phyloP scores from a whole-genome alignment of 2,329 filamentous ascomycete species.

The Xylaria sp. region DNA sequence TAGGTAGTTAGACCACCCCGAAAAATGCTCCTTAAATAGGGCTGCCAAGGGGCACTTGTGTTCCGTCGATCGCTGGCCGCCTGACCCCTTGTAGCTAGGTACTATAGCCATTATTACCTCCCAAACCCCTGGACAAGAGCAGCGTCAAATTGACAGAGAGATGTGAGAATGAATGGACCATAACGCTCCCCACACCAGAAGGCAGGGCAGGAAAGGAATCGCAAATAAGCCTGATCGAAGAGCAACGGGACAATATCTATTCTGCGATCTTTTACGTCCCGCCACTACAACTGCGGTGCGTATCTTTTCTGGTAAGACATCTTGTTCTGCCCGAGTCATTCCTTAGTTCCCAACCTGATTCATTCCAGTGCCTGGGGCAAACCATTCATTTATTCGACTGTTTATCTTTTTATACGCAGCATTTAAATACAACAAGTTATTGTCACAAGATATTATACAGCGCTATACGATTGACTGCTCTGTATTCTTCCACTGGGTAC shows the following conservation, averaged over 20 bases:
- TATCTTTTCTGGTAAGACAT: conserved; percentile 4
- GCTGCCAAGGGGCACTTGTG: too few species aligned
- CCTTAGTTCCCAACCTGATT: not conserved
- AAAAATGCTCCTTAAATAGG: not conserved
- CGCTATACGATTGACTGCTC: not conserved
- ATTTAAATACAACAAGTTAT: not conserved
- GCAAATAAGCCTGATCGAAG: not conserved
- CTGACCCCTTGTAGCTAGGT: not conserved
- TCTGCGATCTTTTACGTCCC: not conserved
- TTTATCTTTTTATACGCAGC: not conserved
- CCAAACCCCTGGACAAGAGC: not conserved
- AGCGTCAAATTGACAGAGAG: not conserved
- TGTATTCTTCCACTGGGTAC: not conserved
- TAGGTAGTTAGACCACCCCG: too few species aligned
- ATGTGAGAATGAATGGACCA: not conserved
- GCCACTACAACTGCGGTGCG: conserved; percentile 6
- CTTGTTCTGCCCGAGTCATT: conserved; percentile 7
- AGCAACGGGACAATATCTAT: not conserved
- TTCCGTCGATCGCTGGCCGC: too few species aligned
- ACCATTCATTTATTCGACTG: not conserved
- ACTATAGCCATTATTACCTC: too few species aligned
- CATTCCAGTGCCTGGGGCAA: conserved; percentile 19
- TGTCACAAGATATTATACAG: not conserved
- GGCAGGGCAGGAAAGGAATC: not conserved
- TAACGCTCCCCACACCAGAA: not conserved